These are phyloP conservation scores for Aschersonia sp. DNA, from an alignment of 2,329 filamentous ascomycete genomes.

Conservation along the genomic window DNA sequence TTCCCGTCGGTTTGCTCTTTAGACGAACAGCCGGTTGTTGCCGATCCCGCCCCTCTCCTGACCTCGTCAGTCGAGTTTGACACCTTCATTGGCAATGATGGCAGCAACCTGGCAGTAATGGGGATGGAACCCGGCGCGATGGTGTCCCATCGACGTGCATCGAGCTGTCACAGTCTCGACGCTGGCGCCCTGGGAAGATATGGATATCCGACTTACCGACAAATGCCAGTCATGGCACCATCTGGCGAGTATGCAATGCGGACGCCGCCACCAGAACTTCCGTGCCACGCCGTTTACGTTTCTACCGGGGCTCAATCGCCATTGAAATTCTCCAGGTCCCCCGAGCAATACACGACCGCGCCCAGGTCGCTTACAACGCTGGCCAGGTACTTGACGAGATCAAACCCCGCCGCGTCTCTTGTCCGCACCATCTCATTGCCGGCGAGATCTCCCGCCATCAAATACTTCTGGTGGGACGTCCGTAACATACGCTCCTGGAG, in stretches of 20 bases:
- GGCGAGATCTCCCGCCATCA: constrained; percentile 50
- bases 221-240: constrained; percentile 38
- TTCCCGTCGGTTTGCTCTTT: constrained; percentile 9
- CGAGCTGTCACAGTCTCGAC: constrained; percentile 50
- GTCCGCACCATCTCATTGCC: constrained; percentile 65
- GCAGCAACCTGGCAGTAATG: constrained; percentile 2
- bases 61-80: constrained; percentile 50
- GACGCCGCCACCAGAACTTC: constrained; percentile 19
- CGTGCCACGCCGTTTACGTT: constrained; percentile 26
- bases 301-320: constrained; percentile 31
- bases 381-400: constrained; percentile 59
- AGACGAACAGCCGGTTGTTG: constrained; percentile 9
- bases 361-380: constrained; percentile 48
- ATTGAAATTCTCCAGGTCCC: constrained; percentile 23
- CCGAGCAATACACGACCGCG: constrained; percentile 21
- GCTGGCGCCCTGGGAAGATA: constrained; percentile 51
- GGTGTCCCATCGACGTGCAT: constrained; percentile 36
- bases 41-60: constrained; percentile 34
- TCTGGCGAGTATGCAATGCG: constrained; percentile 6
- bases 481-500: constrained; percentile 76
- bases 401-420: constrained; percentile 71
- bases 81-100: constrained; percentile 17
- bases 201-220: constrained; percentile 74
- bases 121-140: constrained; percentile 2
- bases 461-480: constrained; percentile 93